Evolutionary conservation across 75 land plant species (phyloP), one percentile per base, ranked within the genome.

Genomic region (Cunninghamia lanceolata): DNA sequence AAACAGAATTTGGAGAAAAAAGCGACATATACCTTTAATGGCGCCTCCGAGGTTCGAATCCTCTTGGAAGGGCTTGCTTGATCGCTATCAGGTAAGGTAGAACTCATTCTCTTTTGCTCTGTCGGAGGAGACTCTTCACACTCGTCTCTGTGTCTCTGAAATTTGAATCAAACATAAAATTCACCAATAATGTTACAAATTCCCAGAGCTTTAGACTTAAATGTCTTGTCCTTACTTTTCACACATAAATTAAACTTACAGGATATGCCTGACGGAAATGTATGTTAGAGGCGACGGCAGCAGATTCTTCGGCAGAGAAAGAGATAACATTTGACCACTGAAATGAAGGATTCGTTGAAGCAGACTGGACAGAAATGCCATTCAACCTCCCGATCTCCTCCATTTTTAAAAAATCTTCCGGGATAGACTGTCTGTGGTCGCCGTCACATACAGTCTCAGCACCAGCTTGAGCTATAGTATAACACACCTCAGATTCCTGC

Each of bases 1-100:
- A 36, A 36, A 79, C 30, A 79, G n/a, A 79, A 79, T 28, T 79
- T 43, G 4, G 8, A 19, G 25, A 78, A 39, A 9, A 21, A 7
- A 2, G 11, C 43, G 45, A 43, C 47, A 25, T 70, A n/a, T 9
- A 79, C 43, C 82, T 79, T 79, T 11, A 25, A 79, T 21, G 46
- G n/a, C 43, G 47, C 82, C 8, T 79, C 82, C 25, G 82, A 79
- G 47, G 82, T 79, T 42, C 82, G 82, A 79, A 28, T 25, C 39
- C 47, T 79, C 32, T 79, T 79, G n/a, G 46, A 42, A 43, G 47
- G 82, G n/a, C 46, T 39, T 21, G 14, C 82, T 40, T 79, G 28
- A 3, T 79, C 82, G 47, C 30, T n/a, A 5, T 43, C 45, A 2
- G 16, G 28, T 79, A 77, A 19, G 25, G 42, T 11, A 79, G 46